Evolutionary conservation across 106 monocot species (phyloP), one percentile per base, ranked within the genome.

Genomic region (Dioscorea zingiberensis): DNA sequence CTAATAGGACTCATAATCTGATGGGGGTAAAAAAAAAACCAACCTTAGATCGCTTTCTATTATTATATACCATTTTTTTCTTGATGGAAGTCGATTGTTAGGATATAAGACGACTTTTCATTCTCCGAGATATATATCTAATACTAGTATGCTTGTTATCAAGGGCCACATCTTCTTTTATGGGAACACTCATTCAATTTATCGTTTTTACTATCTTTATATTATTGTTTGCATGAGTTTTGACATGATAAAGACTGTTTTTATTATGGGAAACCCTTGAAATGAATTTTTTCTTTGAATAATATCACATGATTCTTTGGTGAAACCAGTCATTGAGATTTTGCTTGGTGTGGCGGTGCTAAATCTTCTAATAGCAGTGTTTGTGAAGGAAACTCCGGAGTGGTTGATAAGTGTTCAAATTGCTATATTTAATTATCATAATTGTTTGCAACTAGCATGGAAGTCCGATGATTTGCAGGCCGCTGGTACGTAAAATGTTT

Each of bases 241-340:
- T 38, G 38, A 10, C 38, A 6, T 38, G 38, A 38, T 6, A 25
- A 21, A 18, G 58, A 25, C 45, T 58, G 7, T 45, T 58, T 17
- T n/a, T n/a, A n/a, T 25, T 14, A 16, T 47, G 24, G 51, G 4
- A 18, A 19, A 13, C 15, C 5, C 51, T 13, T 13, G 51, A 19
- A 15, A 18, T 51, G 19, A 16, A 51, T 51, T 62, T 38, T 8
- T 60, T 1, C 27, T 46, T 25, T 10, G 0, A 16, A 7, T 47
- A 26, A 21, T 49, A 13, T 53, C 69, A 38, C 67, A 97, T 88
- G 97, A 97, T 77, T 82, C 97, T 3, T 25, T 88, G 79, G 54
- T 97, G 63, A 85, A 84, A 46, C 97, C 91, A 18, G 72, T 97
- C 11, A 92, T 88, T 46, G 92, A 84, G 75, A 73, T 89, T 48